Evolutionary conservation across 352 stramenopile genomes (phyloP).

Genomic region (Pythium sp.): DNA sequence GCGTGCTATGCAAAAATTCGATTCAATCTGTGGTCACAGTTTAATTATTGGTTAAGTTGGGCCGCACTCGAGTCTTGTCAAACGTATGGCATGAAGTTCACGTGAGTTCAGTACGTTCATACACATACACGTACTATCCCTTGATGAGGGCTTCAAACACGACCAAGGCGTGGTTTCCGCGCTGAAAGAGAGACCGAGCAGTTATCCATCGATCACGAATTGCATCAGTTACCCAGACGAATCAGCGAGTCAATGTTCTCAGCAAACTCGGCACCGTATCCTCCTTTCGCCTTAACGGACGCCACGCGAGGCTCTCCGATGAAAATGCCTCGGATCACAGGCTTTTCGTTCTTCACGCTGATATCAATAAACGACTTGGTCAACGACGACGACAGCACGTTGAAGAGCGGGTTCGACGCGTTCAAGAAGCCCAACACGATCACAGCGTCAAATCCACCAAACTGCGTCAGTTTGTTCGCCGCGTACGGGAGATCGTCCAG

Average conservation of each 20-base stretch:
- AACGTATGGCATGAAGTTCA: not conserved
- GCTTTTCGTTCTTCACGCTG: slow-evolving; percentile 76
- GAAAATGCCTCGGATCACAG: slow-evolving; percentile 77
- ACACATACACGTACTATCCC: not conserved
- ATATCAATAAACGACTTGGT: slow-evolving; percentile 83
- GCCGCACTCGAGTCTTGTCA: not conserved
- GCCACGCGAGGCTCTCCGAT: slow-evolving; percentile 73
- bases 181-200: not conserved
- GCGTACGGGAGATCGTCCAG: slow-evolving; percentile 79
- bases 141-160: not conserved
- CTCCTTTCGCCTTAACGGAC: slow-evolving; percentile 68
- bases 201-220: not conserved
- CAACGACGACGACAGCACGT: slow-evolving; percentile 48
- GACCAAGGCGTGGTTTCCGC: not conserved
- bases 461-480: slow-evolving; percentile 74
- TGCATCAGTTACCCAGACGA: slow-evolving; percentile 52
- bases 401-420: slow-evolving; percentile 59
- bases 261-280: slow-evolving; percentile 68
- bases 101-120: not conserved
- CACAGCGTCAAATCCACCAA: slow-evolving; percentile 66
- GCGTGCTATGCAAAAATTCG: no score
- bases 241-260: slow-evolving; percentile 57
- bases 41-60: slow-evolving; percentile 1
- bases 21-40: not conserved
- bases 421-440: slow-evolving; percentile 82